Evolutionary conservation across 768 basidiomycete species (phyloP), one percentile per base, ranked within the genome.

Genomic region (Nidularia pulvinata): DNA sequence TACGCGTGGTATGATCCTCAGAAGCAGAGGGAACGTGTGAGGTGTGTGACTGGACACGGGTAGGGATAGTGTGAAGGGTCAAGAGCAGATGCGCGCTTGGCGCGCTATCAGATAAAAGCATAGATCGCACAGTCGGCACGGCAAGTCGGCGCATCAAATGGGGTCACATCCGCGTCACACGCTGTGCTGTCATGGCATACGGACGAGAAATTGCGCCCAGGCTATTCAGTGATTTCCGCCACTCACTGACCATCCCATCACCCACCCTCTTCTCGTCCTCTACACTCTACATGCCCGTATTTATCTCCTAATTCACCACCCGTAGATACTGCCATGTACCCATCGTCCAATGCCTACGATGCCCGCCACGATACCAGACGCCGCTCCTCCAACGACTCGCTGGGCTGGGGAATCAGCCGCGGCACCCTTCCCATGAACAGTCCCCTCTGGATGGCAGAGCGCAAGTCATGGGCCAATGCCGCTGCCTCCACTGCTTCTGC

Each of bases 401-500:
- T 55, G 53, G 62, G 56, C 52, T 70, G 69, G 69, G 66, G 62
- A 45, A 55, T 69, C 47, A 64, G 67, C 48, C 59, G 68, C 25
- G 66, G 64, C 30, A 53, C 63, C 34, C 59, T 71, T 33, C 67
- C 73, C 30, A 61, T 66, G 50, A 67, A 65, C 53, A 62, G 60
- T 59, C 64, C 61, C 42, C 56, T 67, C 13, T 65, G 65, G 60
- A 67, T 61, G 44, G 67, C 64, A 54, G 65, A 69, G 14, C 51
- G n/a, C 53, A 68, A 71, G 51, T 65, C 67, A 33, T 69, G 69
- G 64, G 56, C 61, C 13, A 61, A 69, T 52, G 62, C 57, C 47
- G 43, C 67, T 30, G 55, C 63, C 45, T 59, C 57, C 44, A 57
- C 56, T 13, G 60, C 65, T 53, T 61, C 57, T 30, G 54, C 64